phyloP scores from a whole-genome alignment of 2,329 filamentous ascomycete species.

The Bipolaris cookei region DNA sequence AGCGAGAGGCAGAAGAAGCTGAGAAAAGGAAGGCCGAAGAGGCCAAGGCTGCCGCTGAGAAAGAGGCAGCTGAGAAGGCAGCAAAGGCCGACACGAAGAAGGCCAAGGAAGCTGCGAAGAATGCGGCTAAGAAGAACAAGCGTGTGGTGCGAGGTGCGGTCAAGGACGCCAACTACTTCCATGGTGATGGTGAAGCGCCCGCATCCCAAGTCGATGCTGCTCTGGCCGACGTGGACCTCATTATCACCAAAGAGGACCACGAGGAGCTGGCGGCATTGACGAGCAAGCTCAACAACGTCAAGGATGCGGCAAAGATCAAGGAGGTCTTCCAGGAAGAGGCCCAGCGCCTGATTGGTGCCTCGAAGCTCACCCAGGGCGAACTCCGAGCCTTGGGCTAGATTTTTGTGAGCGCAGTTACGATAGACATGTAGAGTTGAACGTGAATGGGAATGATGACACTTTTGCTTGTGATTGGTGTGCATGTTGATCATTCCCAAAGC shows the following conservation, averaged over 20 bases:
- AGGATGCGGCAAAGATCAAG: constrained; percentile 85
- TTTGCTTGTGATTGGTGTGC: constrained; percentile 2
- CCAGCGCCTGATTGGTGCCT: constrained; percentile 76
- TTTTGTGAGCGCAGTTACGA: not conserved
- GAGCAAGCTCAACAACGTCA: constrained; percentile 76
- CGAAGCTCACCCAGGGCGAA: constrained; percentile 86
- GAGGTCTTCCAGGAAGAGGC: constrained; percentile 78
- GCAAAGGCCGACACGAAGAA: constrained; percentile 88
- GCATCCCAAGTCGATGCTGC: constrained; percentile 80
- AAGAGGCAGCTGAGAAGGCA: constrained; percentile 84
- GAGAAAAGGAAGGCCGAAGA: constrained; percentile 83
- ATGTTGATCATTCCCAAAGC: not conserved
- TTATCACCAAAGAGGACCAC: constrained; percentile 86
- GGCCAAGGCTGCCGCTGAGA: constrained; percentile 78
- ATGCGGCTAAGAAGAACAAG: constrained; percentile 99
- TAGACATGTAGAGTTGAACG: constrained; percentile 29
- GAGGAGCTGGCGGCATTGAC: constrained; percentile 89
- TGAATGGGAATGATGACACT: constrained; percentile 15
- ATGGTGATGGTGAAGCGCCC: constrained; percentile 69
- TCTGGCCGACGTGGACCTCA: constrained; percentile 81
- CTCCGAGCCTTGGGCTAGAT: constrained; percentile 65
- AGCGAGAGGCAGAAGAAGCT: constrained; percentile 84
- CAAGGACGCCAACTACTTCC: constrained; percentile 99
- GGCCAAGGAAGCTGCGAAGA: constrained; percentile 98
- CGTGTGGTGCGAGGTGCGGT: constrained; percentile 90